Conservation (phyloP, 805 yeast genomes). For the Wickerhamomyces silvicola region DNA sequence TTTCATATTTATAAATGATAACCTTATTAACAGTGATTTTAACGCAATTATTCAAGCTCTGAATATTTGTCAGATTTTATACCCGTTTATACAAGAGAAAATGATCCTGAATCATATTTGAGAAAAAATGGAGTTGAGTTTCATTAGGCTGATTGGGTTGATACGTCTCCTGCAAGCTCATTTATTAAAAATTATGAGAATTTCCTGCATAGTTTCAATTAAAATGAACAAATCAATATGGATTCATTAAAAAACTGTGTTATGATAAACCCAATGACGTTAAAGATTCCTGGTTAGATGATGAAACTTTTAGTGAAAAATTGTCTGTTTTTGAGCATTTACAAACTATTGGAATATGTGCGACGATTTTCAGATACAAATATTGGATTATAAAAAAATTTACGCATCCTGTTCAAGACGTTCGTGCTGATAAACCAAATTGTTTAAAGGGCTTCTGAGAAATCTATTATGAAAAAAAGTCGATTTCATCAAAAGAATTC, state of each 20-base stretch:
- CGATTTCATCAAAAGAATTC: constrained; percentile 4
- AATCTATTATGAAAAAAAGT: constrained; percentile 7
- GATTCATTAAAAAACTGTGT: constrained; percentile 7
- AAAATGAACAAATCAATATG: neutral
- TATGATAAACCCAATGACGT: constrained; percentile 15
- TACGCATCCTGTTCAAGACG: constrained; percentile 18
- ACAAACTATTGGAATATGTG: constrained; percentile 22
- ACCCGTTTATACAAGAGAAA: constrained; percentile 7
- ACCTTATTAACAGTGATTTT: constrained; percentile 6
- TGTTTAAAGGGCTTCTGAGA: constrained; percentile 16
- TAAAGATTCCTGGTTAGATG: constrained; percentile 22
- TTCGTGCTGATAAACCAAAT: constrained; percentile 14
- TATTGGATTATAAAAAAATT: constrained; percentile 21
- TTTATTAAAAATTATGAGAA: constrained; percentile 23
- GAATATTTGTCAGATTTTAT: constrained; percentile 11
- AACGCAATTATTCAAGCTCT: constrained; percentile 14
- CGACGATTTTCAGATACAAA: constrained; percentile 22
- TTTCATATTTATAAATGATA: neutral
- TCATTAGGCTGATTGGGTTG: constrained; percentile 31
- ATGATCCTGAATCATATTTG: constrained; percentile 12
- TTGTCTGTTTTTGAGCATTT: constrained; percentile 19
- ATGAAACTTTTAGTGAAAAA: constrained; percentile 8
- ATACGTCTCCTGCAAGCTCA: constrained; percentile 21
- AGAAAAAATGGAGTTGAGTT: constrained; percentile 9
- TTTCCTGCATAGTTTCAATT: neutral